Percentiles rank a stretch among this genome's conserved stretches.
Conservation (phyloP, 2,329 filamentous ascomycete species). For the Talaromyces pinophilus region DNA sequence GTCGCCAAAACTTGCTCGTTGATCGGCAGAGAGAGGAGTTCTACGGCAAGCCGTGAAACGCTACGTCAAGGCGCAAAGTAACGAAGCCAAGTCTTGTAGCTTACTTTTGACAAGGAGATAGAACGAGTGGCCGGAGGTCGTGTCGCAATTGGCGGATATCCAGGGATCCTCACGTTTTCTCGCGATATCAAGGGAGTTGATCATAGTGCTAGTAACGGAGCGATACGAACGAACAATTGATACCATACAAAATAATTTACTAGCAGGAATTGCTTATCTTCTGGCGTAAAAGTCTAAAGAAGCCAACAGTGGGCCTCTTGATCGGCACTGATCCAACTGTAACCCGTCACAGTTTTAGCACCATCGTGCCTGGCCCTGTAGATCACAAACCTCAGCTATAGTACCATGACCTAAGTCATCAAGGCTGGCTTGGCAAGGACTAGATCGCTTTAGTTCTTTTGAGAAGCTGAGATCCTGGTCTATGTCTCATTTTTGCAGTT, state of each 20-base stretch:
- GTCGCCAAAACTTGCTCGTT: not conserved
- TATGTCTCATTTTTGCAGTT: not conserved
- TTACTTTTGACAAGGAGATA: not conserved
- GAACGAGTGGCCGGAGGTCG: not conserved
- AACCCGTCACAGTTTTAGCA: slow-evolving; percentile 3
- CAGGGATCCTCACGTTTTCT: not conserved
- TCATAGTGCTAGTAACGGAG: not conserved
- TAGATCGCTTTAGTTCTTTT: not conserved
- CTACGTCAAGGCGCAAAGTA: not conserved
- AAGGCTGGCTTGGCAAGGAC: slow-evolving; percentile 10
- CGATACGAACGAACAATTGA: not conserved
- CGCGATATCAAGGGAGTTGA: not conserved
- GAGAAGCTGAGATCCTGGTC: not conserved
- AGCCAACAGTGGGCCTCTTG: not conserved
- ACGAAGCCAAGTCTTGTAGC: not conserved
- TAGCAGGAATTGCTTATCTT: slow-evolving; percentile 6
- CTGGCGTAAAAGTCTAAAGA: not conserved
- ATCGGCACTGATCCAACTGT: slow-evolving; percentile 2
- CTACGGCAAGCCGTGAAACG: not conserved
- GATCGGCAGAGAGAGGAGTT: not conserved
- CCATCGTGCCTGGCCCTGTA: slow-evolving; percentile 14
- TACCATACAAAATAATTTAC: not conserved
- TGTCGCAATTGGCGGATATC: slow-evolving; percentile 1
- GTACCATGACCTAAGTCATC: not conserved
- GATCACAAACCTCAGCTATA: slow-evolving; percentile 15